A percentile compares a stretch with the other conserved stretches of the same genome.
These are phyloP conservation scores for Lachnellula arida DNA, from an alignment of 2,329 filamentous ascomycete species.

Conservation along the genomic window DNA sequence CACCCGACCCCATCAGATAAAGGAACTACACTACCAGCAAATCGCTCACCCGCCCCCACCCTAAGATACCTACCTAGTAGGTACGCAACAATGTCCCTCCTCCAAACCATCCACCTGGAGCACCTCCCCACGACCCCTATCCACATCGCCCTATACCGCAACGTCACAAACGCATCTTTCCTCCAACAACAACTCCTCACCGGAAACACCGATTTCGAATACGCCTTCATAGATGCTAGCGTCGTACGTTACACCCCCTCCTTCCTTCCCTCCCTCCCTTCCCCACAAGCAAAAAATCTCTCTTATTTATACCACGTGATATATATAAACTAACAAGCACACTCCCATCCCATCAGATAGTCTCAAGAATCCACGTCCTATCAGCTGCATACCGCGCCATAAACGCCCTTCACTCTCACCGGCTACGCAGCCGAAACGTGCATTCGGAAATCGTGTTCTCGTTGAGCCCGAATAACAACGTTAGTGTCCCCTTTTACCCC, in stretches of 20 bases:
- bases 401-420: constrained; percentile 38
- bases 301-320: constrained; percentile 8
- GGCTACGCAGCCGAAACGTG: constrained; percentile 46
- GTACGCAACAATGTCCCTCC: constrained; percentile 40
- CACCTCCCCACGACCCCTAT: constrained; percentile 68
- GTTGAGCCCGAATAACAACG: constrained; percentile 51
- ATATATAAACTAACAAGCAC: constrained; percentile 1
- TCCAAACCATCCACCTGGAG: constrained; percentile 65
- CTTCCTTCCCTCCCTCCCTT: background rate
- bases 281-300: too few relatives aligned
- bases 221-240: constrained; percentile 85
- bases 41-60: constrained; percentile 1
- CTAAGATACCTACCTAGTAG: too few relatives aligned
- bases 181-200: constrained; percentile 80
- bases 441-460: constrained; percentile 54
- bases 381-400: constrained; percentile 47
- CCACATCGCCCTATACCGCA: constrained; percentile 69
- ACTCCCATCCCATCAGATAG: constrained; percentile 33
- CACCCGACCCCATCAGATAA: too few relatives aligned
- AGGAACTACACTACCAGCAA: constrained; percentile 1
- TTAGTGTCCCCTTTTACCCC: constrained; percentile 20
- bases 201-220: constrained; percentile 82
- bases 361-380: constrained; percentile 44
- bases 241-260: constrained; percentile 50
- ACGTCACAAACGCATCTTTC: constrained; percentile 72